A percentile compares a stretch with the other conserved stretches of the same genome.
Evolutionary conservation across 2,329 filamentous ascomycete species (phyloP).

Genomic region (Polytolypa hystricis): DNA sequence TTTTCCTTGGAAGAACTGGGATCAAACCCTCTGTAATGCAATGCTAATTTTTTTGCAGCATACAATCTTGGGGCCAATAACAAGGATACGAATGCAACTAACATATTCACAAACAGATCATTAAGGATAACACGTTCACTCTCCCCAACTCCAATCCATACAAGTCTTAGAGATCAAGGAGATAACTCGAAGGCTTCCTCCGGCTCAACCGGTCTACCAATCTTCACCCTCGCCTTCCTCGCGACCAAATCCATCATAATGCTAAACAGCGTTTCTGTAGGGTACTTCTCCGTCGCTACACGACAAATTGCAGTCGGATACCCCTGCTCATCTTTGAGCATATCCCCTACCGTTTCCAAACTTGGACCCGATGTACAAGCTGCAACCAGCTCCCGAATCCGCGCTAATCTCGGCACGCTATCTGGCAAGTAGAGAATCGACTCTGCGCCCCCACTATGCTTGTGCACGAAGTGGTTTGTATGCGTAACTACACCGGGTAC

Average conservation of each 20-base stretch:
- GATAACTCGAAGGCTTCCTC: conserved; percentile 19
- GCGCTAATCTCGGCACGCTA: conserved; percentile 15
- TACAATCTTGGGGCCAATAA: too few relatives aligned
- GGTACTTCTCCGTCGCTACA: conserved; percentile 17
- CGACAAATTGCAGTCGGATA: conserved; percentile 26
- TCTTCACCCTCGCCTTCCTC: conserved; percentile 20
- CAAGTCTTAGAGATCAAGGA: too few relatives aligned
- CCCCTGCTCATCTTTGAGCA: conserved; percentile 25
- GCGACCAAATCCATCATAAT: conserved; percentile 31
- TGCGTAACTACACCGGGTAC: conserved; percentile 14
- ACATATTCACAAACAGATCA: too few relatives aligned
- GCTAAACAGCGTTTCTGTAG: conserved; percentile 25
- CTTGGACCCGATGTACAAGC: conserved; percentile 8
- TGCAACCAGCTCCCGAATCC: conserved; percentile 20
- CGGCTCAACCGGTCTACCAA: conserved; percentile 23
- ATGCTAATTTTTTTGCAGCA: too few relatives aligned
- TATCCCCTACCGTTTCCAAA: conserved; percentile 12
- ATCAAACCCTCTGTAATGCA: too few relatives aligned
- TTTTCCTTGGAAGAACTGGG: too few relatives aligned
- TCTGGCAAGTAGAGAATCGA: conserved; percentile 15
- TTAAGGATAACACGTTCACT: too few relatives aligned
- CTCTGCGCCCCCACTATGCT: conserved; percentile 11
- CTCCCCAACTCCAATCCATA: too few relatives aligned
- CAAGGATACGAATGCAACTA: too few relatives aligned
- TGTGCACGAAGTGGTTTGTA: conserved; percentile 22